Evolutionary conservation across 352 stramenopile genomes (phyloP).

Genomic region (Phytophthora sojae): DNA sequence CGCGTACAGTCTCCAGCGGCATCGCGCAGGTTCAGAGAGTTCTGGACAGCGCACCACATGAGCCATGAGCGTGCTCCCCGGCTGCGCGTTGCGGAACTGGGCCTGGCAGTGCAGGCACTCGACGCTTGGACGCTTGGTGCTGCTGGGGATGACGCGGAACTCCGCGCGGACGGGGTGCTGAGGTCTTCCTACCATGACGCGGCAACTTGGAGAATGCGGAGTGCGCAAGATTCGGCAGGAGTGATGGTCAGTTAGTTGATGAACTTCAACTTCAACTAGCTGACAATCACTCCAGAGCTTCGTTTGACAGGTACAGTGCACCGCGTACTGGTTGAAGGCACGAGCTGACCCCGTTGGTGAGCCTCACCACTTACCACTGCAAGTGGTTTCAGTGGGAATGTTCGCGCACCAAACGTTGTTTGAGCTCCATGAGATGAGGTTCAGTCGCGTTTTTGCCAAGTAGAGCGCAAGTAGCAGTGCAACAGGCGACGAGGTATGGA

Average conservation of each 20-base stretch:
- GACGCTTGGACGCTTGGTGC: background rate
- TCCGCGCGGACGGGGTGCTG: background rate
- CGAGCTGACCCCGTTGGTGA: background rate
- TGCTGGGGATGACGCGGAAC: background rate
- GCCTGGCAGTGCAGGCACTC: background rate
- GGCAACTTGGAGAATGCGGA: background rate
- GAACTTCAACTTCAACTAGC: background rate
- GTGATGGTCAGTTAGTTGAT: slow-evolving; percentile 19
- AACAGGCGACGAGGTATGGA: background rate
- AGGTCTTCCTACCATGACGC: background rate
- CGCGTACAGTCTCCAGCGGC: slow-evolving; percentile 1
- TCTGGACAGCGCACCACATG: slow-evolving; percentile 5
- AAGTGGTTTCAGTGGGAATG: slow-evolving; percentile 24
- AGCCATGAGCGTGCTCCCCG: background rate
- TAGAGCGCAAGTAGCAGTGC: slow-evolving; percentile 11
- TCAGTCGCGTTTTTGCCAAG: slow-evolving; percentile 17
- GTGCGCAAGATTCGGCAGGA: slow-evolving; percentile 1
- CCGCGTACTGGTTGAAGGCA: background rate
- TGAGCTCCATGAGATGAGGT: background rate
- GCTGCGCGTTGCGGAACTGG: background rate
- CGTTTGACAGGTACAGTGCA: background rate
- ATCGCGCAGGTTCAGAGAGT: background rate
- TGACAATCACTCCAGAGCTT: background rate
- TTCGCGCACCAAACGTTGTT: slow-evolving; percentile 4
- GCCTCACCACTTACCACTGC: slow-evolving; percentile 1